Percentiles rank a stretch among this genome's conserved stretches.
These are phyloP conservation scores for Boletus vermiculosoides DNA, from an alignment of 768 basidiomycete genomes.

Conservation along the genomic window DNA sequence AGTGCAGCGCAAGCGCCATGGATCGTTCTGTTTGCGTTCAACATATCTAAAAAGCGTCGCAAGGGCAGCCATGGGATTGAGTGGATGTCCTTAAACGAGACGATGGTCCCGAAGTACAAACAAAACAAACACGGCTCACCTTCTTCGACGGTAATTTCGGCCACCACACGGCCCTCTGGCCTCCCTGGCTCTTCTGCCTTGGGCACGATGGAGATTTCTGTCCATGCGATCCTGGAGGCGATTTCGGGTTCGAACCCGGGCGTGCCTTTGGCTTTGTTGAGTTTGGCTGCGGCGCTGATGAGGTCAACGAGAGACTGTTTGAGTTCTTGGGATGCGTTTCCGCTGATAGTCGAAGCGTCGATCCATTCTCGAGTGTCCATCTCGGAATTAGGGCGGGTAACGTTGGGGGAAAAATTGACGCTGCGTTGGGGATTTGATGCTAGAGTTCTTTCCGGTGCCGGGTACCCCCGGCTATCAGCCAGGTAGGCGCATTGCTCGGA, in stretches of 20 bases:
- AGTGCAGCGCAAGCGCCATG: conserved; percentile 58
- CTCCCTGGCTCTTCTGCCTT: conserved; percentile 44
- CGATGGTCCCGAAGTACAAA: not conserved
- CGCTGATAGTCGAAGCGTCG: conserved; percentile 25
- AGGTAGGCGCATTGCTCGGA: too few relatives aligned
- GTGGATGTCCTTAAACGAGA: not conserved
- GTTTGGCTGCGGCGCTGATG: conserved; percentile 10
- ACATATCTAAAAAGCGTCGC: conserved; percentile 45
- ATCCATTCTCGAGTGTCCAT: conserved; percentile 18
- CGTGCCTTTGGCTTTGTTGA: conserved; percentile 6
- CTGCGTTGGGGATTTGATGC: too few relatives aligned
- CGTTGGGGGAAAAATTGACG: too few relatives aligned
- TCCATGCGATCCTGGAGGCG: conserved; percentile 30
- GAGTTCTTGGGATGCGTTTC: conserved; percentile 28
- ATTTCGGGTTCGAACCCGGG: conserved; percentile 26
- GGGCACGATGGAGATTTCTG: conserved; percentile 41
- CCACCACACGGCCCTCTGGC: conserved; percentile 45
- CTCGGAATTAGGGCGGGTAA: not conserved
- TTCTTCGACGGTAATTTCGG: conserved; percentile 42
- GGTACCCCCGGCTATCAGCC: too few relatives aligned
- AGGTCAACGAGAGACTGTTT: conserved; percentile 28
- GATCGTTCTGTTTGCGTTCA: conserved; percentile 45
- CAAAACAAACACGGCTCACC: conserved; percentile 30
- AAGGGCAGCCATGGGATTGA: not conserved
- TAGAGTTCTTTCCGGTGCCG: too few relatives aligned